A percentile compares a stretch with the other conserved stretches of the same genome.
These are phyloP conservation scores for Aspergillus persii DNA, from an alignment of 2,329 filamentous ascomycete species.

Conservation along the genomic window DNA sequence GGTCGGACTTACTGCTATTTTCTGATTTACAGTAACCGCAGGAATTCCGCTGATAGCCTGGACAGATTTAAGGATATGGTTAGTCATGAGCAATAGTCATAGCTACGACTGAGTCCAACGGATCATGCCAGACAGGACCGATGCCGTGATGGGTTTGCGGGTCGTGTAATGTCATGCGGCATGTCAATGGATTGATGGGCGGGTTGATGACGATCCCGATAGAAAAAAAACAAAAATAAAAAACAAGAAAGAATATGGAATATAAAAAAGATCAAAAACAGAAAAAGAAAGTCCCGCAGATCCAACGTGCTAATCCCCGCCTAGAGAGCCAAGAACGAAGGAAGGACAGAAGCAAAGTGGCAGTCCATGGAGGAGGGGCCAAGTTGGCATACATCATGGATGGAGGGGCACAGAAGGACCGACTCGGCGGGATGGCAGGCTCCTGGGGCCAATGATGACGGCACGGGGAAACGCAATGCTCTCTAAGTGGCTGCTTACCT, in stretches of 20 bases:
- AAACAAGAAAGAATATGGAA: no score
- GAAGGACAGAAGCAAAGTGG: background rate
- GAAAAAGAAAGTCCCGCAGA: no score
- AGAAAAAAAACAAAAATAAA: no score
- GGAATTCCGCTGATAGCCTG: constrained; percentile 48
- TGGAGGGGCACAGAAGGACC: constrained; percentile 11
- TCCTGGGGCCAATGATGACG: constrained; percentile 29
- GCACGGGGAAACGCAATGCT: constrained; percentile 30
- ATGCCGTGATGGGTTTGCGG: background rate
- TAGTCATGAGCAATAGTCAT: constrained; percentile 1
- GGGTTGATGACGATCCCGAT: background rate
- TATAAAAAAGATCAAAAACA: no score
- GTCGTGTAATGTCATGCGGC: background rate
- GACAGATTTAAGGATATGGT: constrained; percentile 2
- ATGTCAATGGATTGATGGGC: background rate
- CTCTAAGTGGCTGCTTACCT: constrained; percentile 42
- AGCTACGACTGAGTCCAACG: background rate
- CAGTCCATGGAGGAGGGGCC: constrained; percentile 6
- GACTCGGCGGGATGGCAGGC: constrained; percentile 6
- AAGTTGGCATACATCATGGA: constrained; percentile 5
- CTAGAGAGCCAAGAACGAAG: background rate
- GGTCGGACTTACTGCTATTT: constrained; percentile 43
- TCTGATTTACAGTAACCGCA: constrained; percentile 51
- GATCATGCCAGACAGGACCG: background rate
- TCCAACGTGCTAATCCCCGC: background rate